Base-by-base conservation (phyloP, 164 flowering plant genomes). In the Magnolia sinica region DNA sequence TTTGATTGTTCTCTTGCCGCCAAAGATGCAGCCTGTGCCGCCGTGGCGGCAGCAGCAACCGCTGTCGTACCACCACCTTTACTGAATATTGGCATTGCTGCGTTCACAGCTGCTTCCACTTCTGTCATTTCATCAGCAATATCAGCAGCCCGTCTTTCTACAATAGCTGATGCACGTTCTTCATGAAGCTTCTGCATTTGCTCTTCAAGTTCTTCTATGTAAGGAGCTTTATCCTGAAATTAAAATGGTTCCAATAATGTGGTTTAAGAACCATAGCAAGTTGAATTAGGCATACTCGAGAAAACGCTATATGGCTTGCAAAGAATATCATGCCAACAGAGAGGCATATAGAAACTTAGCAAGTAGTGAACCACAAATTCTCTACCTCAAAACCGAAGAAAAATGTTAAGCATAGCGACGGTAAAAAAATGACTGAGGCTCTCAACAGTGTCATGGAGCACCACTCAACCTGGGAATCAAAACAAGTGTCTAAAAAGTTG, bases 171-270 rank as follows among this genome's bases (percentile, higher is more conserved):
- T 51, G 98, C 98, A 70, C 92, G 97, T 50, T 91, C 86, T 83
- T 92, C 89, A 73, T 89, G 90, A 74, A 94, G 91, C 76, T 91
- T 87, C 85, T 91, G 93, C 94, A 92, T 92, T 82, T 89, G 90
- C 64, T 89, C 97, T 82, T 94, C 99, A 75, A 96, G 92, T 79
- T 94, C 98, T 85, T 96, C 99, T 14, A 96, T 92, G 65, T 73
- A 91, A 76, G 98, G 90, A 79, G 95, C 98, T 84, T 92, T 94
- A 84, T 91, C 78, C 99, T 96, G 87, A 79, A 85, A 84, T 4
- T 20, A 7, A 27, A 19, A 63, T 49, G 18, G 16, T 55, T 16
- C 61, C 61, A 55, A 55, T 13, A 11, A 55, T 37, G 45, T 37
- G 18, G 61, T 55, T 55, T 55, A 55, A 55, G 3, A 55, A 55